Evolutionary conservation across 2,329 filamentous ascomycete species (phyloP), one percentile per base, ranked within the genome.

Genomic region (Cylindrodendrum hubeiense): DNA sequence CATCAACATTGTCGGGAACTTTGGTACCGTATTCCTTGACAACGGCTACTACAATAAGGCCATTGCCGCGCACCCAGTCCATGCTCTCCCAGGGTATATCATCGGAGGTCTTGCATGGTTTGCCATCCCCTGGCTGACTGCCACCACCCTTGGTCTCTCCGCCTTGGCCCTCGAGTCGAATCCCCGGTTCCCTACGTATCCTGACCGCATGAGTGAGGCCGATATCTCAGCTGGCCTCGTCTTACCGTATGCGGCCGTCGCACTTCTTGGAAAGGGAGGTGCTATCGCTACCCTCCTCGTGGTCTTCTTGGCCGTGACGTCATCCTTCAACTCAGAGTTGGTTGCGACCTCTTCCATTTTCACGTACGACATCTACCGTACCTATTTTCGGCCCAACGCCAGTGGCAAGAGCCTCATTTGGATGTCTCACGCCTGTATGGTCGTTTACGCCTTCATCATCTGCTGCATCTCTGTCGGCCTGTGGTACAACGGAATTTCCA

Each of bases 21-120:
- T 95, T 67, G 91, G 86, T 63, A 94, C 92, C 3, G 93, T 96
- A 5, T 96, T 96, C 83, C 85, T 93, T 49, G 93, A 96, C 76
- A 95, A 95, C 71, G 91, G 91, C n/a, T 97, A 96, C 83, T 97
- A 94, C 81, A 95, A 97, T 85, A 97, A 97, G 80, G 93, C 93
- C n/a, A 97, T 97, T 74, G 93, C 94, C 17, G 93, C 94, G 0
- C 91, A 89, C 30, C 93, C 93, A 3, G 91, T 95, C 1, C 90
- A 95, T 69, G 94, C 94, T 1, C 87, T 97, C 5, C 94, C 94
- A 0, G 94, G 94, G n/a, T 97, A 97, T 76, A 91, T 97, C 57
- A 87, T 95, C 69, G 94, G 94, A 13, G 94, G 94, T 30, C 86
- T 97, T 2, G 90, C 88, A 58, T 97, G 94, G 94, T 97, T 97